Evolutionary conservation across 441 rosid species (phyloP), one percentile per base, ranked within the genome.

Genomic region (Raphanus hybrid): DNA sequence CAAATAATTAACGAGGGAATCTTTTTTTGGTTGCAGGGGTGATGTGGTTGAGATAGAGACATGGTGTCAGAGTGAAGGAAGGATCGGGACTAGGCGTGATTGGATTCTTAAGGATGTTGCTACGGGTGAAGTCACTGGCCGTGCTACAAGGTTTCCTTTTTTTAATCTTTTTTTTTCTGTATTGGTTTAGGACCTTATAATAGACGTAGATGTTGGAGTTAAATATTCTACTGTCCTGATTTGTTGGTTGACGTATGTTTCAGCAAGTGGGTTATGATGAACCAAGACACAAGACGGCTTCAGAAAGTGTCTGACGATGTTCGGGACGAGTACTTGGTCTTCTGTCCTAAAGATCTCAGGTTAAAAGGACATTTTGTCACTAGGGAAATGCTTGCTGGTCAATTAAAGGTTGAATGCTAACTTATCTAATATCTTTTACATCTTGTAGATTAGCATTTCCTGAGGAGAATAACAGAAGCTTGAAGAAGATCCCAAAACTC

Each of bases 191-290:
- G 32, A 27, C 32, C 4, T 4, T 27, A 27, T 18, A 18, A 18
- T 18, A 18, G 20, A 18, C 20, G 20, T 18, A 4, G 32, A 27
- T 3, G 4, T 27, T 27, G 32, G 32, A 27, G 32, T 4, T 27
- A 27, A 27, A 27, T 27, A 3, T 27, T 27, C 6, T 29, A 15
- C 54, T 14, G 54, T 52, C 63, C 2, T 35, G 29, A 70, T 70
- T 34, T 55, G 9, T 72, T 37, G 71, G 37, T 3, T 58, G 74
- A 39, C 43, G 29, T 75, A 23, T 78, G 7, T 90, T 73, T 81
- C 92, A 95, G 98, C 83, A 95, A 95, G 86, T 95, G 99, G 99
- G 97, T 95, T 83, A 95, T 91, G 98, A 95, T 95, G 98, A 95
- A 93, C 82, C 90, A 93, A 78, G 91, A 91, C 78, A 93, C 98